Percentiles rank a stretch among this genome's conserved stretches.
Evolutionary conservation across 441 rosid species (phyloP).

Genomic region (Eruca vesicaria): DNA sequence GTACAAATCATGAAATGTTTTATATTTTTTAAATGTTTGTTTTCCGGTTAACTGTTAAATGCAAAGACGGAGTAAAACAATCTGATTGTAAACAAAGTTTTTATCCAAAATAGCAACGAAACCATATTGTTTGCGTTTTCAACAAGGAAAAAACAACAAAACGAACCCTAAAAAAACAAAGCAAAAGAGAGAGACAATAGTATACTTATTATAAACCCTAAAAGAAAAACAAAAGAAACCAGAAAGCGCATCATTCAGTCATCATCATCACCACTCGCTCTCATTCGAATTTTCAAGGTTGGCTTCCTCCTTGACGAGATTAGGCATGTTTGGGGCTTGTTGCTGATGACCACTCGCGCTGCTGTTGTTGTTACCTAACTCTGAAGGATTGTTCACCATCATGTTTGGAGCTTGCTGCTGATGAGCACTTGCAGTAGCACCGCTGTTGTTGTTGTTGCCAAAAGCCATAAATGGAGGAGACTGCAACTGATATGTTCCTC

Average conservation of each 20-base stretch:
- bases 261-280: slow-evolving; percentile 4
- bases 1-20: too few species aligned
- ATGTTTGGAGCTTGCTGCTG: background rate
- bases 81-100: background rate
- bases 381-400: too few species aligned
- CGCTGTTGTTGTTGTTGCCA: background rate
- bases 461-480: background rate
- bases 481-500: background rate
- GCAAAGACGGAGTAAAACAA: background rate
- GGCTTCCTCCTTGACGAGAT: background rate
- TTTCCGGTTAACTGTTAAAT: background rate
- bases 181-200: background rate
- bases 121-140: background rate
- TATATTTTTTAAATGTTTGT: too few species aligned
- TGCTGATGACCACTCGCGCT: background rate
- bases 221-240: background rate
- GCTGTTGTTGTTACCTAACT: background rate
- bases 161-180: background rate
- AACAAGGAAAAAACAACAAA: background rate
- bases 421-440: background rate
- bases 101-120: background rate
- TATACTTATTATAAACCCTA: background rate
- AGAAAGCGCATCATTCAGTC: background rate
- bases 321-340: background rate
- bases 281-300: background rate